A percentile compares a stretch with the other conserved stretches of the same genome.
Evolutionary conservation across 2,329 filamentous ascomycete genomes (phyloP).

Genomic region (Ceratocystis cacaofunesta): DNA sequence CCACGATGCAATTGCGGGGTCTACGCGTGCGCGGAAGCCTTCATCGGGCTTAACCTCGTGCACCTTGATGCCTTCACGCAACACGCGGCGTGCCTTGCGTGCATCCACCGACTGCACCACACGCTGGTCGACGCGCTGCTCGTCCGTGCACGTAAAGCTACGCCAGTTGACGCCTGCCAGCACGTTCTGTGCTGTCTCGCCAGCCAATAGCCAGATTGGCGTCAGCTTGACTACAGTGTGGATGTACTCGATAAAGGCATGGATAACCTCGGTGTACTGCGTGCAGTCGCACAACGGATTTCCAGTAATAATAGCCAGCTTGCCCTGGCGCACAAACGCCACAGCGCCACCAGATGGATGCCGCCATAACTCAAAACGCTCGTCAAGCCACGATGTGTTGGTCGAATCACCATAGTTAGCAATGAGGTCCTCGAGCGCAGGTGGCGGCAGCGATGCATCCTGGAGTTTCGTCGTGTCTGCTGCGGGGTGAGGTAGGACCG

Average conservation of each 20-base stretch:
- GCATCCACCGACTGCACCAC: conserved; percentile 45
- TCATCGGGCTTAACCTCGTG: conserved; percentile 54
- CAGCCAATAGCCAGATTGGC: conserved; percentile 82
- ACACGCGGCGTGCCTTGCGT: conserved; percentile 64
- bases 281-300: conserved; percentile 69
- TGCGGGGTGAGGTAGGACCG: conserved; percentile 67
- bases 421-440: conserved; percentile 65
- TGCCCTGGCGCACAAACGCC: conserved; percentile 62
- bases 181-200: conserved; percentile 60
- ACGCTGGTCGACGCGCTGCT: conserved; percentile 65
- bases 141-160: conserved; percentile 72
- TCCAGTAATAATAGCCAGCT: conserved; percentile 71
- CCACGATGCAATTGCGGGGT: conserved; percentile 67
- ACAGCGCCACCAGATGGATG: conserved; percentile 65
- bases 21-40: conserved; percentile 53
- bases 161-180: conserved; percentile 76
- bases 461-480: conserved; percentile 52
- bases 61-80: conserved; percentile 72
- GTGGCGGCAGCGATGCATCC: conserved; percentile 40
- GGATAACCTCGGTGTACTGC: conserved; percentile 61
- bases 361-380: conserved; percentile 76
- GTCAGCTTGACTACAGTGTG: conserved; percentile 55
- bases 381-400: conserved; percentile 86
- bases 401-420: conserved; percentile 92
- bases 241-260: conserved; percentile 60